Evolutionary conservation across 2,329 filamentous ascomycete species (phyloP).

Genomic region (Pseudogymnoascus destructans): DNA sequence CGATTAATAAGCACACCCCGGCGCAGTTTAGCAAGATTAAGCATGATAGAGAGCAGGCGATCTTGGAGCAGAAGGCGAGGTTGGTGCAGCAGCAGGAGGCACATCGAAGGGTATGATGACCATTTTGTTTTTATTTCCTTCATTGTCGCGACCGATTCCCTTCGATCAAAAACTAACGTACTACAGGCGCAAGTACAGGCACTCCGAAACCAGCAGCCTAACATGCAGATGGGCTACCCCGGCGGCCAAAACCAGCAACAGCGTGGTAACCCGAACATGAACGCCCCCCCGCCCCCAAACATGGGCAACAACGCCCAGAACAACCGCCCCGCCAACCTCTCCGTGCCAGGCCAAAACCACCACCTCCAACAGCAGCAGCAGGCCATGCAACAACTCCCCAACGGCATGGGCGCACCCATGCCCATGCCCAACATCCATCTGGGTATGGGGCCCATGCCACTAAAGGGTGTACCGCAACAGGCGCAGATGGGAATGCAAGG

Average conservation of each 20-base stretch:
- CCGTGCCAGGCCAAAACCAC: constrained; percentile 31
- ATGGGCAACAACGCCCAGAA: constrained; percentile 7
- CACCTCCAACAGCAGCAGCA: constrained; percentile 29
- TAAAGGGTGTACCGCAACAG: constrained; percentile 50
- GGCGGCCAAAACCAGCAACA: constrained; percentile 2
- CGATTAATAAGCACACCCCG: constrained; percentile 50
- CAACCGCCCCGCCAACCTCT: constrained; percentile 10
- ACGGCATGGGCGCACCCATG: constrained; percentile 30
- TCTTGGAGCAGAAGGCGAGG: constrained; percentile 46
- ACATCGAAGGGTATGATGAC: constrained; percentile 39
- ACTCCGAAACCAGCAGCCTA: constrained; percentile 12
- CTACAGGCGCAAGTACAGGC: background rate
- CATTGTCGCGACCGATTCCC: constrained; percentile 20
- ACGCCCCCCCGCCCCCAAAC: constrained; percentile 19
- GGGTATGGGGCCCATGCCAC: constrained; percentile 33
- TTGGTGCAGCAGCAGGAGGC: constrained; percentile 29
- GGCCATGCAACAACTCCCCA: constrained; percentile 39
- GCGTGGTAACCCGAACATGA: constrained; percentile 16
- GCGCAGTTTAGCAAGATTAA: constrained; percentile 84
- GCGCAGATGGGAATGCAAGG: constrained; percentile 47
- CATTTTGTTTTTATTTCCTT: constrained; percentile 13
- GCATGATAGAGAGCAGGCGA: constrained; percentile 66
- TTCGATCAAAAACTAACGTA: background rate
- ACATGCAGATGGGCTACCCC: background rate
- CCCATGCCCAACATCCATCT: constrained; percentile 22